These are phyloP conservation scores for Haberlea rhodopensis DNA, from an alignment of 257 asterid species.

Conservation along the genomic window DNA sequence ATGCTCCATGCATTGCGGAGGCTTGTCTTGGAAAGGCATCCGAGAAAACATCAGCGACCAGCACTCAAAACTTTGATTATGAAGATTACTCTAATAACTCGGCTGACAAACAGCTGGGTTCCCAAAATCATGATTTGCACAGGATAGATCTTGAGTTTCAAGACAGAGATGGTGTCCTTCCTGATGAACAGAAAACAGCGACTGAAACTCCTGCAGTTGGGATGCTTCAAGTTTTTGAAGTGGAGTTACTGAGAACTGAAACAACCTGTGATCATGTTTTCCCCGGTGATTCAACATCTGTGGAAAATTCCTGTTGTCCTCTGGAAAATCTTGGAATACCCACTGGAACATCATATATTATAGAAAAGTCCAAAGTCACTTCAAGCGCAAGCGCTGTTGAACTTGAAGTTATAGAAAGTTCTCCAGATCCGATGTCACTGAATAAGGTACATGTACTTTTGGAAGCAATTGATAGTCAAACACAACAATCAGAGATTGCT, in stretches of 20 bases:
- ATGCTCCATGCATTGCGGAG: conserved; percentile 25
- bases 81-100: conserved; percentile 32
- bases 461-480: conserved; percentile 30
- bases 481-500: conserved; percentile 29
- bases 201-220: conserved; percentile 29
- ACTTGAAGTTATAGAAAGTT: conserved; percentile 28
- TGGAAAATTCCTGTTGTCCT: too few relatives aligned
- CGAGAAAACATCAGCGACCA: conserved; percentile 24
- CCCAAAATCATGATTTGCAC: conserved; percentile 31
- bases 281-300: conserved; percentile 24
- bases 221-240: conserved; percentile 28
- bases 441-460: conserved; percentile 31
- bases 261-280: conserved; percentile 15
- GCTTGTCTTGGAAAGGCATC: conserved; percentile 28
- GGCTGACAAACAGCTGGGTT: conserved; percentile 26
- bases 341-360: conserved; percentile 26
- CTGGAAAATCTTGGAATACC: too few relatives aligned
- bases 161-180: conserved; percentile 28
- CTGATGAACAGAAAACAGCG: conserved; percentile 29
- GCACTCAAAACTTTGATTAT: conserved; percentile 25
- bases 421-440: conserved; percentile 24
- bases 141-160: conserved; percentile 25
- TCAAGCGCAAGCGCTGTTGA: conserved; percentile 29
- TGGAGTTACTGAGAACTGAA: conserved; percentile 28
- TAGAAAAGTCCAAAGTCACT: conserved; percentile 26